Evolutionary conservation across 2,329 filamentous ascomycete species (phyloP).

Genomic region (Diaporthe helianthi): DNA sequence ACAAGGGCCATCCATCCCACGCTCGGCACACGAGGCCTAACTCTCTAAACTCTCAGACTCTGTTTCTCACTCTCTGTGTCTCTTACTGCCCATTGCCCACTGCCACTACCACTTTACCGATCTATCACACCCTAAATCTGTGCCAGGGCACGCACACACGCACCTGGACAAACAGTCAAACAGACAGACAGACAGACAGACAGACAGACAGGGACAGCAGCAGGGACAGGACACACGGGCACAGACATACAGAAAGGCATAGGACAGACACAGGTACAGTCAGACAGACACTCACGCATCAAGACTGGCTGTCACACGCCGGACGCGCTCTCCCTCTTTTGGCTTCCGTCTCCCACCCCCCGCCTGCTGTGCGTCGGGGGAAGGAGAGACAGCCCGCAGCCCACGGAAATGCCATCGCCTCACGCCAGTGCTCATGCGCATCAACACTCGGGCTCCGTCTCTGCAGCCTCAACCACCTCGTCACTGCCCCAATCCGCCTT

Average conservation of each 20-base stretch:
- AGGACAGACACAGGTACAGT: neutral
- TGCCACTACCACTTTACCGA: neutral
- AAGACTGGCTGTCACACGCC: neutral
- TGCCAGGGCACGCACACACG: no score
- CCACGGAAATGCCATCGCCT: constrained; percentile 33
- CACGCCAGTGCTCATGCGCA: constrained; percentile 29
- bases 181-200: no score
- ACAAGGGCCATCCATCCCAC: constrained; percentile 19
- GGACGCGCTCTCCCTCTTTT: constrained; percentile 7
- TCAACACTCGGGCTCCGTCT: constrained; percentile 25
- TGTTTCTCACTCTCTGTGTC: no score
- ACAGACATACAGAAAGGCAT: no score
- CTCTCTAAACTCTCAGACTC: neutral
- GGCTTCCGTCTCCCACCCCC: constrained; percentile 26
- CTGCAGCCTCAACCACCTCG: constrained; percentile 20
- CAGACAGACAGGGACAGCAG: no score
- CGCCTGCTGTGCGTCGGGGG: constrained; percentile 26
- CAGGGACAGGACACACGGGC: no score
- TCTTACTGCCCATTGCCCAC: no score
- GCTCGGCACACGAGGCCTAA: neutral
- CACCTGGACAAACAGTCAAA: neutral
- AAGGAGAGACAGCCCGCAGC: constrained; percentile 30
- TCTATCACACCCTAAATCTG: neutral
- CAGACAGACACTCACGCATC: no score
- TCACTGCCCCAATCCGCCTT: constrained; percentile 33